Evolutionary conservation across 441 rosid genomes (phyloP).

Genomic region (Sinapis alba): DNA sequence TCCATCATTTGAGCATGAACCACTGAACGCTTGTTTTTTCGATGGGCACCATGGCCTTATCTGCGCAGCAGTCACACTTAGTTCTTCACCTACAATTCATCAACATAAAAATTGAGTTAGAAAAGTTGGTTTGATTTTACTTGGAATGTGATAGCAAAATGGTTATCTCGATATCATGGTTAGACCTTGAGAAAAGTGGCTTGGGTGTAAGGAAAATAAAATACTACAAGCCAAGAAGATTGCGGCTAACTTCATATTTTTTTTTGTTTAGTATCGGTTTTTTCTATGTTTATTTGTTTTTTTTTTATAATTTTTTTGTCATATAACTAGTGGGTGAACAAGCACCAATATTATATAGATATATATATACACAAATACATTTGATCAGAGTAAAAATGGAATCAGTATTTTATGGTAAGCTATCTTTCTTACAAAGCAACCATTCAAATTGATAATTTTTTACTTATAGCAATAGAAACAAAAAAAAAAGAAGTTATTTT

Average conservation of each 20-base stretch:
- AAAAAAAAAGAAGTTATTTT: not conserved
- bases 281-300: not conserved
- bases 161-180: not conserved
- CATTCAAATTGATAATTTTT: not conserved
- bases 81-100: constrained; percentile 14
- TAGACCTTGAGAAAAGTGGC: constrained; percentile 19
- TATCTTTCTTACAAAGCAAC: not conserved
- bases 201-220: constrained; percentile 21
- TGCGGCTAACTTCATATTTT: constrained; percentile 32
- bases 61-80: not conserved
- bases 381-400: not conserved
- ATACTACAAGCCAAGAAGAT: constrained; percentile 31
- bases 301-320: not conserved
- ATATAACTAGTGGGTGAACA: not conserved
- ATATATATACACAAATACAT: not conserved
- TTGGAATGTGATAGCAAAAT: not conserved
- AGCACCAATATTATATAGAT: not conserved
- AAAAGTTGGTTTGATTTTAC: not conserved
- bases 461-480: not conserved
- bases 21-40: constrained; percentile 30
- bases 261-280: not conserved
- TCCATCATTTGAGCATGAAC: constrained; percentile 35
- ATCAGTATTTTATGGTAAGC: not conserved
- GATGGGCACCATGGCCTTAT: constrained; percentile 36
- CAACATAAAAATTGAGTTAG: not conserved